Evolutionary conservation across 441 rosid genomes (phyloP).

Genomic region (Syzygium syzygioides): DNA sequence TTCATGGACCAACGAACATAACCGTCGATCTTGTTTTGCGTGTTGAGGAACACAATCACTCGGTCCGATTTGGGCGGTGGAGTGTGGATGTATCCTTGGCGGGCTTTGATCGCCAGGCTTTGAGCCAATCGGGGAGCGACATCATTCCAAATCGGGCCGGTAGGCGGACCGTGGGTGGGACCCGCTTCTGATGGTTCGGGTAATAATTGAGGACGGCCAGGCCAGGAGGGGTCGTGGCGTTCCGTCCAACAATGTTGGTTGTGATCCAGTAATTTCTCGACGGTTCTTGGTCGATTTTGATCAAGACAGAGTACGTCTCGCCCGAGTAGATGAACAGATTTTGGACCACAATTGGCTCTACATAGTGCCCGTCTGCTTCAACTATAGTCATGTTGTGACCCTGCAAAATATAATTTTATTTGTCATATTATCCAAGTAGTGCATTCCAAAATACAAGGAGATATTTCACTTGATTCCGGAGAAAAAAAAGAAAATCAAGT

Average conservation of each 20-base stretch:
- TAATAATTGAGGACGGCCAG: slow-evolving; percentile 46
- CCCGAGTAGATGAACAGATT: slow-evolving; percentile 67
- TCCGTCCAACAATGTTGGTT: slow-evolving; percentile 50
- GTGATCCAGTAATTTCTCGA: slow-evolving; percentile 61
- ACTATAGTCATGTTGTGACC: slow-evolving; percentile 74
- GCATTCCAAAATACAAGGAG: neutral
- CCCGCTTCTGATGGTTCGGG: slow-evolving; percentile 41
- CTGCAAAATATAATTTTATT: slow-evolving; percentile 5
- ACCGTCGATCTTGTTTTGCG: slow-evolving; percentile 42
- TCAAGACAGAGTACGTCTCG: slow-evolving; percentile 64
- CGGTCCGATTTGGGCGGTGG: slow-evolving; percentile 42
- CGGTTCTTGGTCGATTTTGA: slow-evolving; percentile 48
- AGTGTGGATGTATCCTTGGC: slow-evolving; percentile 14
- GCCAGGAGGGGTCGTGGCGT: slow-evolving; percentile 33
- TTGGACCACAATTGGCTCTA: slow-evolving; percentile 53
- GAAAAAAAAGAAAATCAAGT: too few relatives aligned
- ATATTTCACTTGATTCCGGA: too few relatives aligned
- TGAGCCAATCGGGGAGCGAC: slow-evolving; percentile 24
- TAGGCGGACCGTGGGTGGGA: slow-evolving; percentile 39
- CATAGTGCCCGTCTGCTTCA: slow-evolving; percentile 69
- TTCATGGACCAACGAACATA: slow-evolving; percentile 36
- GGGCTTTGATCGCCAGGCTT: slow-evolving; percentile 45
- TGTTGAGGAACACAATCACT: slow-evolving; percentile 47
- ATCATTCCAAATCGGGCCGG: slow-evolving; percentile 42
- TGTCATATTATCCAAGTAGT: neutral